These are phyloP conservation scores for Phytophthora idaei DNA, from an alignment of 352 stramenopile species.

Conservation along the genomic window DNA sequence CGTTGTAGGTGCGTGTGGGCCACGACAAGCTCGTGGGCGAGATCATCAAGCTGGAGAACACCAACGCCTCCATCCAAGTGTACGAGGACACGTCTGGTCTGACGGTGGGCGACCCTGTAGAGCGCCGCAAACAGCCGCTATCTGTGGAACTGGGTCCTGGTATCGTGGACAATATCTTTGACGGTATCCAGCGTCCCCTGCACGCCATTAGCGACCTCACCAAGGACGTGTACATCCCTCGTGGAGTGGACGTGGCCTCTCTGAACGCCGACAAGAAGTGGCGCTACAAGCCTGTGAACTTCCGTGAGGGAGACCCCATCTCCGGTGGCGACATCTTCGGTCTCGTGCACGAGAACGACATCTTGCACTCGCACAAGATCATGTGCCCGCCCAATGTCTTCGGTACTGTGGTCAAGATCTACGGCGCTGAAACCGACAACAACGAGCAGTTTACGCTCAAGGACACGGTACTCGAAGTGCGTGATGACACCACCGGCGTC, in stretches of 20 bases:
- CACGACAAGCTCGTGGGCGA: slow-evolving; percentile 99
- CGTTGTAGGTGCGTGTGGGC: slow-evolving; percentile 95
- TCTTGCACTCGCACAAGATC: slow-evolving; percentile 99
- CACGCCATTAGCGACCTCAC: slow-evolving; percentile 95
- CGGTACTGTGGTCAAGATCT: slow-evolving; percentile 98
- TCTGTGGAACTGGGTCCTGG: slow-evolving; percentile 99
- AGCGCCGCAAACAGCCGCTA: slow-evolving; percentile 97
- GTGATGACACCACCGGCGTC: slow-evolving; percentile 95
- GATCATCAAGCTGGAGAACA: slow-evolving; percentile 99
- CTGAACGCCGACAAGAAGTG: slow-evolving; percentile 94
- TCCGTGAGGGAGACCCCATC: slow-evolving; percentile 95
- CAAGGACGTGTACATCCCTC: slow-evolving; percentile 98
- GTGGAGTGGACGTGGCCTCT: slow-evolving; percentile 96
- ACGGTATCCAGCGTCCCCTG: slow-evolving; percentile 99
- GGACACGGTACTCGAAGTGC: slow-evolving; percentile 98
- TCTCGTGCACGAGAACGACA: slow-evolving; percentile 99
- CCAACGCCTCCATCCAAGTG: slow-evolving; percentile 99
- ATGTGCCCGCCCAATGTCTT: slow-evolving; percentile 99
- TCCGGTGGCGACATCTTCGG: slow-evolving; percentile 98
- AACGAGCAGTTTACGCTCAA: slow-evolving; percentile 97
- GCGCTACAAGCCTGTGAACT: slow-evolving; percentile 95
- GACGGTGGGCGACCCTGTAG: slow-evolving; percentile 98
- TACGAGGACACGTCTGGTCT: slow-evolving; percentile 99
- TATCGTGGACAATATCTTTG: slow-evolving; percentile 99
- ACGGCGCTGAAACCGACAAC: slow-evolving; percentile 95